Evolutionary conservation across 176 grass and related monocot genomes (phyloP), one percentile per base, ranked within the genome.

Genomic region (Themeda triandra): DNA sequence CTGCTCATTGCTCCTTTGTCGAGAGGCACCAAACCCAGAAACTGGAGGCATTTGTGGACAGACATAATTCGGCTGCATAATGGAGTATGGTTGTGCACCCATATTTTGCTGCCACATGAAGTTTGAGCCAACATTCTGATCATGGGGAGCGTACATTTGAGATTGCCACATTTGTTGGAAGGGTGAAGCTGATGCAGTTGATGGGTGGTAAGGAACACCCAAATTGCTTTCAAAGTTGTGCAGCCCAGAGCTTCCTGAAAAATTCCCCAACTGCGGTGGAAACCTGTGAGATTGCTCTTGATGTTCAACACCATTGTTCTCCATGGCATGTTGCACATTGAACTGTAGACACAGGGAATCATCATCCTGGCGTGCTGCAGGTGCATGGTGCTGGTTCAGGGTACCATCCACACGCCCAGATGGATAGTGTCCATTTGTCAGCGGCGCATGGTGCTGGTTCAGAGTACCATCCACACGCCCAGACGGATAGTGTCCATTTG

Each of bases 91-190:
- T 53, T 86, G 83, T 24, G 39, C 64, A 76, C 82, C 89, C 13
- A 77, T 49, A 78, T 73, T 83, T 13, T 70, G 82, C 44, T 69
- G 80, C 76, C 30, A 60, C 31, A 70, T 29, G 21, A 83, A 80
- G 85, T 78, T 89, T 33, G 90, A 92, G 60, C 53, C 65, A 60
- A 83, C 75, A 78, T 68, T 69, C 76, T 90, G 77, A 77, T 73
- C 68, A 36, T 84, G 44, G 60, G 62, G 46, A 15, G 86, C 14
- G 80, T 82, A 81, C 33, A 69, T 35, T 51, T 31, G 82, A 71
- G 72, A 73, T 42, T 59, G 86, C 28, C 71, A 87, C 33, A 85
- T 85, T 36, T 58, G 37, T 60, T 83, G 29, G 21, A 74, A 37
- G 53, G 29, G 37, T 71, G 77, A 89, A 85, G 45, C 71, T 71